A percentile compares a stretch with the other conserved stretches of the same genome.
phyloP scores from a whole-genome alignment of 164 flowering plant species.

The Buxus sempervirens region DNA sequence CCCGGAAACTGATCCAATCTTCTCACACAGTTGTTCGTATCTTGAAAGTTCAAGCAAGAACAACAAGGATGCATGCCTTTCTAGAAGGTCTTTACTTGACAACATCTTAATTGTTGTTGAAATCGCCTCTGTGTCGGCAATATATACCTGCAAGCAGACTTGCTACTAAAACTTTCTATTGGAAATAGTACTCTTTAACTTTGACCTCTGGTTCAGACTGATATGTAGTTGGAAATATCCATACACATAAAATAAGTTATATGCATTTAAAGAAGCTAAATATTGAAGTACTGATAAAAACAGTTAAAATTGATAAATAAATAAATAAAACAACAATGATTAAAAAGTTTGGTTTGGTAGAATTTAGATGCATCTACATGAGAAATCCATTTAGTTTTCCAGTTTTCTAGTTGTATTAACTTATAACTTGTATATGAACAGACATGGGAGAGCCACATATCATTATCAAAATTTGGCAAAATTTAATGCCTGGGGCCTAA shows the following conservation, averaged over 20 bases:
- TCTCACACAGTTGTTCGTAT: slow-evolving; percentile 36
- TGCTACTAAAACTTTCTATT: neutral
- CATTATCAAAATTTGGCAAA: too few species aligned
- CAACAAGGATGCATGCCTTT: slow-evolving; percentile 45
- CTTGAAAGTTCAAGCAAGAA: slow-evolving; percentile 60
- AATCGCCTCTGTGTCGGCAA: slow-evolving; percentile 35
- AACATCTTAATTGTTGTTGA: slow-evolving; percentile 39
- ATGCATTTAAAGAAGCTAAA: too few species aligned
- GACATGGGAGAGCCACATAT: too few species aligned
- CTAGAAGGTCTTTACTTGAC: slow-evolving; percentile 41
- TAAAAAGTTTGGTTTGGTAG: too few species aligned
- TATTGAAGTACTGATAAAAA: too few species aligned
- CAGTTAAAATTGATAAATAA: too few species aligned
- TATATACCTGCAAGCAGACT: slow-evolving; percentile 41
- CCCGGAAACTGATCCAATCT: slow-evolving; percentile 52
- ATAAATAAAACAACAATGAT: too few species aligned
- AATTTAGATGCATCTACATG: too few species aligned
- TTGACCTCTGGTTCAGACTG: neutral
- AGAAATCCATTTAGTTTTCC: too few species aligned
- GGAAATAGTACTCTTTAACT: neutral
- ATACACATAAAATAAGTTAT: neutral
- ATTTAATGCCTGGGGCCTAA: too few species aligned
- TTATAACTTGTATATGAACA: too few species aligned
- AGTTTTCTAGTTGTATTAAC: too few species aligned
- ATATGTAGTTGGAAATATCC: neutral